phyloP scores from a whole-genome alignment of 805 yeast genomes.

The Candida insectalens region DNA sequence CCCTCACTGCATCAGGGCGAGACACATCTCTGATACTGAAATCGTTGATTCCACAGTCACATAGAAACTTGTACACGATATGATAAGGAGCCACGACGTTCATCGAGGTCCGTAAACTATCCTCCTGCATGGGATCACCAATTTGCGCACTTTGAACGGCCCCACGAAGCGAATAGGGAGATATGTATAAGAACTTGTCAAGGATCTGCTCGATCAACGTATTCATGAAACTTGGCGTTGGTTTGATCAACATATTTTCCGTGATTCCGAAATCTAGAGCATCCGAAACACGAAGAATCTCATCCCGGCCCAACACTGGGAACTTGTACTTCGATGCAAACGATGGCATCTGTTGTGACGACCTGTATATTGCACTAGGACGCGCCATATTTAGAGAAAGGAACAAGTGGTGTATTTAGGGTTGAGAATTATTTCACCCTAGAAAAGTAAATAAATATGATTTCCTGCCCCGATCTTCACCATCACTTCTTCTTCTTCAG shows the following conservation, averaged over 20 bases:
- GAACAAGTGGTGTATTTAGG: background rate
- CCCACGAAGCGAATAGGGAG: constrained; percentile 20
- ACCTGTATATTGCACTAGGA: constrained; percentile 25
- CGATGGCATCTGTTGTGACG: constrained; percentile 16
- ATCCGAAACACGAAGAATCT: constrained; percentile 18
- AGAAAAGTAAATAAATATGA: background rate
- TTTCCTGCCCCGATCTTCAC: background rate
- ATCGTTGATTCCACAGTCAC: constrained; percentile 69
- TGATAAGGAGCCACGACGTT: constrained; percentile 47
- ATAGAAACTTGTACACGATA: constrained; percentile 51
- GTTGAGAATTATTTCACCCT: background rate
- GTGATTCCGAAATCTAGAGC: constrained; percentile 20
- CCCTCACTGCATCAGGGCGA: constrained; percentile 66
- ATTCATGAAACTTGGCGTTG: constrained; percentile 23
- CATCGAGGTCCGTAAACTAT: constrained; percentile 28
- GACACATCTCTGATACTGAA: constrained; percentile 65
- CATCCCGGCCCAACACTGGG: constrained; percentile 22
- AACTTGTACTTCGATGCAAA: constrained; percentile 20
- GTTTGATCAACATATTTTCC: constrained; percentile 22
- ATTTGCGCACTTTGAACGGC: constrained; percentile 16
- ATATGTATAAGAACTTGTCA: constrained; percentile 24
- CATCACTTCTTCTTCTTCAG: background rate
- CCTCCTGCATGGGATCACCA: constrained; percentile 5
- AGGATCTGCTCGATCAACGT: constrained; percentile 24
- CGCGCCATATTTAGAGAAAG: constrained; percentile 21